phyloP scores from a whole-genome alignment of 1,284 basidiomycete genomes.

The Pholiota adiposa region DNA sequence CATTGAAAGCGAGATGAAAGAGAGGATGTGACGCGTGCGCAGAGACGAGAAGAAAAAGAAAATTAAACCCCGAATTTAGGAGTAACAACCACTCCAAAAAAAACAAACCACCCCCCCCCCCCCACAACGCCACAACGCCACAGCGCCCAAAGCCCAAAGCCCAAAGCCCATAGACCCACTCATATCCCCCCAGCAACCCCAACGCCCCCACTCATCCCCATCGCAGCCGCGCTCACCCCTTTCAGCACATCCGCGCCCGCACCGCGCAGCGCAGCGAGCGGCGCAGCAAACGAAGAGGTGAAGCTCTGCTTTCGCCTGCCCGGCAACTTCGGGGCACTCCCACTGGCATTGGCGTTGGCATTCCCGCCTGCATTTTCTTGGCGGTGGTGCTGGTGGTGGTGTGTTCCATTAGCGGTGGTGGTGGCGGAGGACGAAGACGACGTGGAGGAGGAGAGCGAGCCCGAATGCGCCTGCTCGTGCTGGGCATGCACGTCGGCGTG shows the following conservation, averaged over 20 bases:
- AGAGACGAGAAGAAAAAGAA: too few relatives aligned
- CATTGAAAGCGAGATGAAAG: too few relatives aligned
- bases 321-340: neutral
- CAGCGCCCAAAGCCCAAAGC: too few relatives aligned
- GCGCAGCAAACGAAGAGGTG: constrained; percentile 28
- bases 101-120: too few relatives aligned
- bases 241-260: constrained; percentile 36
- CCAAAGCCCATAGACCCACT: too few relatives aligned
- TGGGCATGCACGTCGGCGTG: neutral
- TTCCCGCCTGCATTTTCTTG: neutral
- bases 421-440: neutral
- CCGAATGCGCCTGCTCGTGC: neutral
- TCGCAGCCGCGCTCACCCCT: constrained; percentile 35
- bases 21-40: too few relatives aligned
- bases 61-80: too few relatives aligned
- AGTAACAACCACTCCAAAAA: too few relatives aligned
- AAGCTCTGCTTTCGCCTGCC: constrained; percentile 15
- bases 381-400: neutral
- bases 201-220: constrained; percentile 6
- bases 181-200: neutral
- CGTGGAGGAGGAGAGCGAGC: neutral
- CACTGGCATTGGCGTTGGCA: neutral
- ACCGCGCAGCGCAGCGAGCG: constrained; percentile 29
- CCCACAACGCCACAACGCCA: too few relatives aligned
- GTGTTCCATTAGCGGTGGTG: neutral